phyloP scores from a whole-genome alignment of 2,329 filamentous ascomycete species.

The Pseudocercospora fijiensis region DNA sequence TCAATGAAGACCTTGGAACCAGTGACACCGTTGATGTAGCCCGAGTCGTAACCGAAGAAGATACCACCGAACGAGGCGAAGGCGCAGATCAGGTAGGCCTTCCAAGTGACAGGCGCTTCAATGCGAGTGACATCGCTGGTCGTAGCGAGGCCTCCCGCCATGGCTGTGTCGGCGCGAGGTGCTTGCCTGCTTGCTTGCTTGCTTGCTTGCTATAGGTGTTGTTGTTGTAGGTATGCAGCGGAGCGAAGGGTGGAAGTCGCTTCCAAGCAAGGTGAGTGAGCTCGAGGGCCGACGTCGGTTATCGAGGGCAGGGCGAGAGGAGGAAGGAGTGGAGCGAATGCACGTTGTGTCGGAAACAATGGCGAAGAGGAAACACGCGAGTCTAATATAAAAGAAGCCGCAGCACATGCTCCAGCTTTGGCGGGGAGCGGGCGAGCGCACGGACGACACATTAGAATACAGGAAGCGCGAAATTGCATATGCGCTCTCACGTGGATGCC shows the following conservation, averaged over 20 bases:
- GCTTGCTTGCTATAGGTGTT: not conserved
- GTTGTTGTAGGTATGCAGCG: not conserved
- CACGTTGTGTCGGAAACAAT: slow-evolving; percentile 3
- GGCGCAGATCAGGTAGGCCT: slow-evolving; percentile 46
- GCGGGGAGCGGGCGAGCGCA: not conserved
- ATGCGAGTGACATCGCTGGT: slow-evolving; percentile 55
- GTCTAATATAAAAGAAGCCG: slow-evolving; percentile 3
- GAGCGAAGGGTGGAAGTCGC: slow-evolving; percentile 3
- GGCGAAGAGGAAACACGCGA: slow-evolving; percentile 4
- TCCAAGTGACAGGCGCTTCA: slow-evolving; percentile 50
- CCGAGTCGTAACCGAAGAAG: slow-evolving; percentile 77
- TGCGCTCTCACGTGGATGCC: not conserved
- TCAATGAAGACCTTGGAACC: slow-evolving; percentile 52
- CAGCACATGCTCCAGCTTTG: slow-evolving; percentile 1
- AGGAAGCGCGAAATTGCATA: not conserved
- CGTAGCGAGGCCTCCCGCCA: slow-evolving; percentile 37
- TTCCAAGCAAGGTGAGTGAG: not conserved
- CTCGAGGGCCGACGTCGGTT: slow-evolving; percentile 1
- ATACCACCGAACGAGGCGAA: slow-evolving; percentile 58
- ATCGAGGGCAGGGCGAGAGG: not conserved
- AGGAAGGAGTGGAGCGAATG: slow-evolving; percentile 1
- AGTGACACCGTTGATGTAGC: slow-evolving; percentile 62
- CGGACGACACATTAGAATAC: not conserved
- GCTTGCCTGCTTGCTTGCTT: not conserved
- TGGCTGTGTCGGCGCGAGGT: slow-evolving; percentile 14